phyloP scores from a whole-genome alignment of 2,329 filamentous ascomycete species.

The Aspergillus thermomutatus region DNA sequence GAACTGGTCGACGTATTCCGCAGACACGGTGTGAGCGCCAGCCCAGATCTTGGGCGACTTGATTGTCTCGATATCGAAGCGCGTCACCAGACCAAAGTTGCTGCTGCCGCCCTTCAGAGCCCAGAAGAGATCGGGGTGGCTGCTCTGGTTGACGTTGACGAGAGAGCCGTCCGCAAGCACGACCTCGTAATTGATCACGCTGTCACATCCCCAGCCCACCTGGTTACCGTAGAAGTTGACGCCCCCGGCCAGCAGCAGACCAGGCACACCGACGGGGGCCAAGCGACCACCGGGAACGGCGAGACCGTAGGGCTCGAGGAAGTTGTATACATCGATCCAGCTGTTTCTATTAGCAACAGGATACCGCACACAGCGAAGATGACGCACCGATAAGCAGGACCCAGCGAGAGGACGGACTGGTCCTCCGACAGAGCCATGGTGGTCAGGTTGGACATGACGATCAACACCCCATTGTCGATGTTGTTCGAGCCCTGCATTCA shows the following conservation, averaged over 20 bases:
- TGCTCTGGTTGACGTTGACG: constrained; percentile 32
- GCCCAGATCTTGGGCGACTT: constrained; percentile 32
- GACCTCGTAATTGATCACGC: constrained; percentile 30
- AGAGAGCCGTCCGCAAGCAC: constrained; percentile 39
- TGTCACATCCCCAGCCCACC: constrained; percentile 28
- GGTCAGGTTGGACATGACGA: constrained; percentile 31
- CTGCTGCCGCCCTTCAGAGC: constrained; percentile 44
- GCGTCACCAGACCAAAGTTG: constrained; percentile 44
- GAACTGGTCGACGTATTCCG: constrained; percentile 24
- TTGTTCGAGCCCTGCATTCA: constrained; percentile 36
- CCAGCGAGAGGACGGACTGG: constrained; percentile 14
- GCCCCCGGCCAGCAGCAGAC: constrained; percentile 27
- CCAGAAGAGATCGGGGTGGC: constrained; percentile 34
- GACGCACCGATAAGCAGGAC: neutral
- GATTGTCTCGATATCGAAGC: constrained; percentile 37
- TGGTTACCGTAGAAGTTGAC: constrained; percentile 29
- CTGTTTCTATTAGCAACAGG: constrained; percentile 3
- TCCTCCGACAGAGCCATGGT: constrained; percentile 26
- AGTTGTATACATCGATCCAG: constrained; percentile 36
- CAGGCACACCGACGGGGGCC: constrained; percentile 27
- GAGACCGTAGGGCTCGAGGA: constrained; percentile 18
- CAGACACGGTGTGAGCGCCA: constrained; percentile 24
- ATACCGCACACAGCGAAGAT: neutral
- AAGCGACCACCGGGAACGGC: constrained; percentile 26
- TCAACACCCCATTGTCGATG: constrained; percentile 31